Conservation (phyloP, 225 moss, liverwort and hornwort species). For the Antitrichia curtipendula region DNA sequence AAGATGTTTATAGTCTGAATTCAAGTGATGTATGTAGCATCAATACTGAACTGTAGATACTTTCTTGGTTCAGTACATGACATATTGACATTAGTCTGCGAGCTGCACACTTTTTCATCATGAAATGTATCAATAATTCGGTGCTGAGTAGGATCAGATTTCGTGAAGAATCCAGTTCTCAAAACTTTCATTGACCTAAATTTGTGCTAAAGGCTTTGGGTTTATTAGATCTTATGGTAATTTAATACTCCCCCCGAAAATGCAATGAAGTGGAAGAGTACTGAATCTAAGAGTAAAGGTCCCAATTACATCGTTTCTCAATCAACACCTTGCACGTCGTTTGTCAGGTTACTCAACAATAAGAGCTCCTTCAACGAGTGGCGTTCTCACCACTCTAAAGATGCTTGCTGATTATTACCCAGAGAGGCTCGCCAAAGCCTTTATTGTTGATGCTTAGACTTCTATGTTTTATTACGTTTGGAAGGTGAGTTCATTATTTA, state of each 20-base stretch:
- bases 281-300: not conserved
- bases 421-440: constrained; percentile 82
- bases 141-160: not conserved
- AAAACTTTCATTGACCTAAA: not conserved
- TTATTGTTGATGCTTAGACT: constrained; percentile 82
- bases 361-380: constrained; percentile 67
- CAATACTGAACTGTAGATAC: not conserved
- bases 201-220: not conserved
- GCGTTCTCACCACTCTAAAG: constrained; percentile 70
- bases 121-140: not conserved
- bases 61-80: not conserved
- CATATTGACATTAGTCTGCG: not conserved
- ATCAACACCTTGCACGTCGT: not conserved
- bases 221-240: not conserved
- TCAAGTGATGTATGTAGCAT: not conserved
- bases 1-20: not conserved
- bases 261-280: not conserved
- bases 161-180: not conserved
- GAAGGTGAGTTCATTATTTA: constrained; percentile 49
- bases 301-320: not conserved
- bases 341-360: constrained; percentile 59
- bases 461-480: constrained; percentile 83
- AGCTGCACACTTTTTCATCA: not conserved
- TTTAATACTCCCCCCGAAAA: not conserved
- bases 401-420: constrained; percentile 87